Evolutionary conservation across 2,329 filamentous ascomycete species (phyloP).

Genomic region (Westerdykella ornata): DNA sequence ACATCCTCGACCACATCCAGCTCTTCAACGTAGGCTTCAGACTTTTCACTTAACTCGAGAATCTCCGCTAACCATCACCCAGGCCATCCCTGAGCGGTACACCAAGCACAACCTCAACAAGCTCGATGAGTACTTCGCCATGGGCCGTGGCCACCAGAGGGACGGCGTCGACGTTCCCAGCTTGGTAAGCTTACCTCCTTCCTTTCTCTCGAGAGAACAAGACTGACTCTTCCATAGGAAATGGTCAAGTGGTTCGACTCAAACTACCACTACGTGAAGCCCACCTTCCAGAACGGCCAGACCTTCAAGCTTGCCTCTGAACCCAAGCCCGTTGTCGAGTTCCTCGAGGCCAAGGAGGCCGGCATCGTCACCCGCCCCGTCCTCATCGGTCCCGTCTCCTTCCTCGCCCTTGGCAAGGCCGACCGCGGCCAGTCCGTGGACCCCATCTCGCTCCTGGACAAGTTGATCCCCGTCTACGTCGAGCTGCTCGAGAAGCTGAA

Average conservation of each 20-base stretch:
- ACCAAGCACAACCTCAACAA: conserved; percentile 78
- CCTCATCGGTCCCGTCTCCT: conserved; percentile 90
- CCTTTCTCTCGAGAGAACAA: neutral
- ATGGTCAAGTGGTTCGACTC: conserved; percentile 99
- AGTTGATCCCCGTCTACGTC: conserved; percentile 90
- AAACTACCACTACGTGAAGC: conserved; percentile 99
- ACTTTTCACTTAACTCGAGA: neutral
- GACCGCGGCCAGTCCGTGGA: conserved; percentile 90
- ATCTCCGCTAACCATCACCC: conserved; percentile 14
- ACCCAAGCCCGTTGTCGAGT: conserved; percentile 92
- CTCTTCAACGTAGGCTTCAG: conserved; percentile 73
- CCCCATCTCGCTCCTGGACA: conserved; percentile 88
- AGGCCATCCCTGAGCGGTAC: conserved; percentile 92
- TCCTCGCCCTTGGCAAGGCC: conserved; percentile 96
- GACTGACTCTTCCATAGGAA: conserved; percentile 51
- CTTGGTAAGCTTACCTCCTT: conserved; percentile 52
- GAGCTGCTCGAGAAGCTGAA: conserved; percentile 91
- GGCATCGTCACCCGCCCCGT: conserved; percentile 90
- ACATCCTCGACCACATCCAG: conserved; percentile 96
- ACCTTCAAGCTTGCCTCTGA: conserved; percentile 79
- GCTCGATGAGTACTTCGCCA: conserved; percentile 98
- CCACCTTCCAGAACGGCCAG: conserved; percentile 94
- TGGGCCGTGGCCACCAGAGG: conserved; percentile 98
- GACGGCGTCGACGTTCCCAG: conserved; percentile 84
- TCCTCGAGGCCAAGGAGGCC: conserved; percentile 95